Evolutionary conservation across 352 stramenopile genomes (phyloP).

Genomic region (Phytophthora fragariae): DNA sequence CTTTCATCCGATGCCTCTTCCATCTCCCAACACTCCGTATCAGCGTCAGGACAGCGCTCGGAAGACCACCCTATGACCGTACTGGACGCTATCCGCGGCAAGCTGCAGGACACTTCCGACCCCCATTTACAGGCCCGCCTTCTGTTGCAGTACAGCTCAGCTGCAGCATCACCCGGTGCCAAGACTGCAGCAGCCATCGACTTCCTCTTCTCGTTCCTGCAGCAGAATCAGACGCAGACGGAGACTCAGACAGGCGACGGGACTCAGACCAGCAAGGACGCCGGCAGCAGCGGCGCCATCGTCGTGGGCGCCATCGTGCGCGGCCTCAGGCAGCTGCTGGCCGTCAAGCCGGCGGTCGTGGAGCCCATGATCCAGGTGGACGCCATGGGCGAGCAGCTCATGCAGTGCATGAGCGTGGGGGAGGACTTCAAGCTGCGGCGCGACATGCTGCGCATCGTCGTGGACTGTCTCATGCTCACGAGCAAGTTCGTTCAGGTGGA

Average conservation of each 20-base stretch:
- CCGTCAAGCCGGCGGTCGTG: slow-evolving; percentile 68
- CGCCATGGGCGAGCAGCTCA: slow-evolving; percentile 81
- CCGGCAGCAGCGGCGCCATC: slow-evolving; percentile 46
- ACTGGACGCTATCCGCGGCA: slow-evolving; percentile 49
- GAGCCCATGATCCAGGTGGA: slow-evolving; percentile 86
- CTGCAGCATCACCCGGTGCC: slow-evolving; percentile 51
- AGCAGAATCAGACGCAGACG: slow-evolving; percentile 59
- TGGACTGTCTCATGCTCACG: slow-evolving; percentile 69
- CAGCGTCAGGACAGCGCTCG: slow-evolving; percentile 7
- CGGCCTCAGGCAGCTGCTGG: slow-evolving; percentile 61
- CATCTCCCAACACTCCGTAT: slow-evolving; percentile 4
- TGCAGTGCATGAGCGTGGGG: slow-evolving; percentile 75
- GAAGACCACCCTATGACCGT: slow-evolving; percentile 37
- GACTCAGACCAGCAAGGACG: slow-evolving; percentile 24
- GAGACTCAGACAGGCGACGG: slow-evolving; percentile 16
- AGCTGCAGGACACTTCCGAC: slow-evolving; percentile 51
- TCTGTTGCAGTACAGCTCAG: slow-evolving; percentile 62
- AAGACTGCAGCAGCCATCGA: slow-evolving; percentile 72
- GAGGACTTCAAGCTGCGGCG: slow-evolving; percentile 81
- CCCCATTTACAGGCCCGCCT: slow-evolving; percentile 72
- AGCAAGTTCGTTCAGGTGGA: slow-evolving; percentile 50
- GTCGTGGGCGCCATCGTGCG: slow-evolving; percentile 76
- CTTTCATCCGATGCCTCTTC: slow-evolving; percentile 16
- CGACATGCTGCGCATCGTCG: slow-evolving; percentile 77
- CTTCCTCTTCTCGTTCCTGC: slow-evolving; percentile 84